A percentile compares a stretch with the other conserved stretches of the same genome.
These are phyloP conservation scores for Fremontodendron californicum DNA, from an alignment of 345 rosid species.

Conservation along the genomic window DNA sequence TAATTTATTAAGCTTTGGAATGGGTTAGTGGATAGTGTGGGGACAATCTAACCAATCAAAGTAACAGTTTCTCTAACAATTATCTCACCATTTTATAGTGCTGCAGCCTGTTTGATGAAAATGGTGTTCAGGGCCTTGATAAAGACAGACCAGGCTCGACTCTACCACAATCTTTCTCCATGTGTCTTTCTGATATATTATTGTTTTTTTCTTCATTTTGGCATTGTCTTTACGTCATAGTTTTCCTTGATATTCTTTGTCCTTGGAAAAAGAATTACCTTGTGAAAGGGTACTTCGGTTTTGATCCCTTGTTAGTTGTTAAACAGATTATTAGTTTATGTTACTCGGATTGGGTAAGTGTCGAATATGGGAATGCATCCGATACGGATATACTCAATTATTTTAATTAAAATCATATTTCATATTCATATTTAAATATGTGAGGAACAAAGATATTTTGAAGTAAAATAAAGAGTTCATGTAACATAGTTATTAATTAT, in stretches of 20 bases:
- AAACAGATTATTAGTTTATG: too few relatives aligned
- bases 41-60: background rate
- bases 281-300: background rate
- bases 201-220: background rate
- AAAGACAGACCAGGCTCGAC: background rate
- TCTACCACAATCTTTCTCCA: background rate
- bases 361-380: too few relatives aligned
- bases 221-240: background rate
- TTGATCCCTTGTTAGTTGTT: too few relatives aligned
- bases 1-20: background rate
- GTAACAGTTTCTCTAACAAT: background rate
- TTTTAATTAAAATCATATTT: too few relatives aligned
- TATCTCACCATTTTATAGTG: constrained; percentile 6
- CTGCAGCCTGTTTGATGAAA: background rate
- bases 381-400: too few relatives aligned
- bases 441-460: too few relatives aligned
- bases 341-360: too few relatives aligned
- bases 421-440: too few relatives aligned
- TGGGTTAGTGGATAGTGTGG: background rate
- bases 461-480: too few relatives aligned
- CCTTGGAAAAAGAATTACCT: background rate
- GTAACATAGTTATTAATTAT: too few relatives aligned
- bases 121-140: background rate
- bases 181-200: background rate
- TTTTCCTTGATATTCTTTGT: background rate